Percentiles rank a stretch among this genome's conserved stretches.
Evolutionary conservation across 371 early-diverging fungal genomes (phyloP).

Genomic region (Zychaea mexicana): DNA sequence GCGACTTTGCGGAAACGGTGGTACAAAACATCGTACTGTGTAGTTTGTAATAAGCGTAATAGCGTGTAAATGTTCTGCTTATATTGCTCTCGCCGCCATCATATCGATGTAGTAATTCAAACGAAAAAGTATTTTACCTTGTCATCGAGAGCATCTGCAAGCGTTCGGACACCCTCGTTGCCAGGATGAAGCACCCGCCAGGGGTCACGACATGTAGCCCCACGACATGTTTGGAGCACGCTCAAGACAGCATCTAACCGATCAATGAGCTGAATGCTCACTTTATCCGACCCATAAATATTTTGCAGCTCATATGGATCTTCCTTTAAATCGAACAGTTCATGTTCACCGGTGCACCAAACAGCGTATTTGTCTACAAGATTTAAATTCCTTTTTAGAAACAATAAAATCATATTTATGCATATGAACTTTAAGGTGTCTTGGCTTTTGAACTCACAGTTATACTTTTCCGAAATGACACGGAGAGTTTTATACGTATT

Average conservation of each 20-base stretch:
- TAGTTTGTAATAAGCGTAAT: no score
- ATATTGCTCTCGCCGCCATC: no score
- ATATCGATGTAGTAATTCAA: no score
- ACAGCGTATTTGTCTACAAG: conserved; percentile 48
- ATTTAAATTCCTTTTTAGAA: not conserved
- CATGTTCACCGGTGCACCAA: conserved; percentile 69
- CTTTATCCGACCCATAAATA: conserved; percentile 26
- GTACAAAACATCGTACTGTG: conserved; percentile 35
- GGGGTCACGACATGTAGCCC: conserved; percentile 61
- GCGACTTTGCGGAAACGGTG: conserved; percentile 28
- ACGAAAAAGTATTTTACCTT: conserved; percentile 18
- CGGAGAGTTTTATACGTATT: conserved; percentile 62
- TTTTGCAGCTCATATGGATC: conserved; percentile 66
- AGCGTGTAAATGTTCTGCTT: no score
- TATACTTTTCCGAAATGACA: conserved; percentile 52
- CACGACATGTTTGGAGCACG: conserved; percentile 59
- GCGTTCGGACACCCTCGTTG: conserved; percentile 26
- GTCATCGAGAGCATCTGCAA: conserved; percentile 33
- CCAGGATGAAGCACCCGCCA: conserved; percentile 54
- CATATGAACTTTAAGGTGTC: not conserved
- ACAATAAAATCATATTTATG: not conserved
- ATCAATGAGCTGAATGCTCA: conserved; percentile 29
- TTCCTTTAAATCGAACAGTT: conserved; percentile 56
- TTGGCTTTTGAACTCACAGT: conserved; percentile 22
- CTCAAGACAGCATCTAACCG: conserved; percentile 62